A percentile compares a stretch with the other conserved stretches of the same genome.
phyloP scores from a whole-genome alignment of 1,139 yeast genomes.

The Candida dubliniensis region DNA sequence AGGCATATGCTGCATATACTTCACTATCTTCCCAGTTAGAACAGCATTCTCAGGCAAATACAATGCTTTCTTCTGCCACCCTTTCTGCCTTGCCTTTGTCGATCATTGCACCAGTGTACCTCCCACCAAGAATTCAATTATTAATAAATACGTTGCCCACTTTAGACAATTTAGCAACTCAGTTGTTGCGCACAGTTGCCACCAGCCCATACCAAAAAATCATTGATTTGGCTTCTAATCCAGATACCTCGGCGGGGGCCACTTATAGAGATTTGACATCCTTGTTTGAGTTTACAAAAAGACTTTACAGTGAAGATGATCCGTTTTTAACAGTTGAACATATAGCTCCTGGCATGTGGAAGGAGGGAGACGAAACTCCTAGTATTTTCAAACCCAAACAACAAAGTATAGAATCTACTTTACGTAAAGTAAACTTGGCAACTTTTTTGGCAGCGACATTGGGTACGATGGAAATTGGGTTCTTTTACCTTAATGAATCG shows the following conservation, averaged over 20 bases:
- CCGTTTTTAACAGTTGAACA: slow-evolving; percentile 66
- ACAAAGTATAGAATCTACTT: slow-evolving; percentile 64
- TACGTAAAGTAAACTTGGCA: slow-evolving; percentile 82
- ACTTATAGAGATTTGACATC: slow-evolving; percentile 72
- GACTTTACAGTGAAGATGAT: slow-evolving; percentile 62
- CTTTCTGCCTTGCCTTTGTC: slow-evolving; percentile 59
- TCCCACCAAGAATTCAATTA: slow-evolving; percentile 62
- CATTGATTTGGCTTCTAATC: slow-evolving; percentile 68
- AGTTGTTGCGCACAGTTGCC: slow-evolving; percentile 66
- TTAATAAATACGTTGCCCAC: slow-evolving; percentile 67
- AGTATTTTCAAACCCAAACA: slow-evolving; percentile 57
- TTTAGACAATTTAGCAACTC: slow-evolving; percentile 73
- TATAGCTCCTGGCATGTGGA: slow-evolving; percentile 67
- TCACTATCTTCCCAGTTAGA: slow-evolving; percentile 36
- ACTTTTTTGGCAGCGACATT: slow-evolving; percentile 83
- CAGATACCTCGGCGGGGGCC: slow-evolving; percentile 72
- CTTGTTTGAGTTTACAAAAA: slow-evolving; percentile 70
- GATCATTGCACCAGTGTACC: slow-evolving; percentile 52
- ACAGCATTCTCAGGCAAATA: slow-evolving; percentile 13
- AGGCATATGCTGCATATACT: slow-evolving; percentile 46
- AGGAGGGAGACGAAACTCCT: slow-evolving; percentile 60
- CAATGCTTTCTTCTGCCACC: slow-evolving; percentile 50
- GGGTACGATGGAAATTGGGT: slow-evolving; percentile 84
- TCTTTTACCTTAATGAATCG: slow-evolving; percentile 78
- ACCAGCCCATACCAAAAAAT: slow-evolving; percentile 73